These are phyloP conservation scores for Capsicum pubescens DNA, from an alignment of 257 asterid genomes.

Conservation along the genomic window DNA sequence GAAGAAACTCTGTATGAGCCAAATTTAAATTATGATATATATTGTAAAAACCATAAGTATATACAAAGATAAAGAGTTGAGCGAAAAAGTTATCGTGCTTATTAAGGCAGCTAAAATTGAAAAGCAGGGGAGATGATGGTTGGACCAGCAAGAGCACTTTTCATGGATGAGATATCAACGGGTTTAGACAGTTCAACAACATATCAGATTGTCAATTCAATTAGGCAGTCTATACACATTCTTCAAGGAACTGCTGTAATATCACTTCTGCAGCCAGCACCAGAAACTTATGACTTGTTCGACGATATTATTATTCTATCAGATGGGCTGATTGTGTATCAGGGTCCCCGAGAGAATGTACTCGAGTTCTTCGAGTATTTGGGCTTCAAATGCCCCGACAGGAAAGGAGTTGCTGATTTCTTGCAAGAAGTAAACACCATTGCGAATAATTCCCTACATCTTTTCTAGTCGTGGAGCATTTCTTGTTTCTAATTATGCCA, in stretches of 20 bases:
- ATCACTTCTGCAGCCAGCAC: slow-evolving; percentile 92
- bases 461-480: not conserved
- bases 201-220: slow-evolving; percentile 75
- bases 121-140: slow-evolving; percentile 85
- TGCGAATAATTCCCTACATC: not conserved
- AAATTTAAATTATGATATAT: too few species aligned
- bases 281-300: slow-evolving; percentile 77
- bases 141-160: slow-evolving; percentile 85
- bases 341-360: slow-evolving; percentile 81
- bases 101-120: slow-evolving; percentile 17
- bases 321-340: slow-evolving; percentile 80
- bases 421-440: slow-evolving; percentile 75
- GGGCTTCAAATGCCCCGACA: slow-evolving; percentile 87
- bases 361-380: slow-evolving; percentile 71
- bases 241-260: slow-evolving; percentile 81
- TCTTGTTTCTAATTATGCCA: slow-evolving; percentile 22
- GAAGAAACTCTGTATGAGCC: not conserved
- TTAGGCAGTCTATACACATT: slow-evolving; percentile 76
- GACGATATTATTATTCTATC: slow-evolving; percentile 84
- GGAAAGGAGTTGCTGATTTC: slow-evolving; percentile 94
- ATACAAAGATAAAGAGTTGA: not conserved
- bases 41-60: not conserved
- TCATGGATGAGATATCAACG: slow-evolving; percentile 97
- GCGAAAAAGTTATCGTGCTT: not conserved
- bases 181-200: slow-evolving; percentile 97